Conservation (phyloP, 2,329 filamentous ascomycete species). For the Claviceps africana region DNA sequence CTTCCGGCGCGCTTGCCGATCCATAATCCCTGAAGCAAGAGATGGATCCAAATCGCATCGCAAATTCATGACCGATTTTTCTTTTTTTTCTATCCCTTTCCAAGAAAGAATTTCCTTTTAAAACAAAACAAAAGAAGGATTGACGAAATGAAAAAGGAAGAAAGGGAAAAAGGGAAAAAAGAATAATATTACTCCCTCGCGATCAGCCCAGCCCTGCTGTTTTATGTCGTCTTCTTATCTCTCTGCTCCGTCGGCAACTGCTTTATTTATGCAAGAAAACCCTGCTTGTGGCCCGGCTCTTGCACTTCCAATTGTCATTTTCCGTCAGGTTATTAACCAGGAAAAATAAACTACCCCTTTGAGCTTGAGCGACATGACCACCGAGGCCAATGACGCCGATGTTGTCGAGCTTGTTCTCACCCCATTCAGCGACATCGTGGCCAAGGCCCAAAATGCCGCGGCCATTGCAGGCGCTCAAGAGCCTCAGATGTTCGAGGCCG, state of each 20-base stretch:
- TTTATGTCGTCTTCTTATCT: not conserved
- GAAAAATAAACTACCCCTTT: not conserved
- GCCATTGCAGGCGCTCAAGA: constrained; percentile 31
- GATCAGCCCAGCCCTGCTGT: too few species aligned
- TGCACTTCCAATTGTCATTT: too few species aligned
- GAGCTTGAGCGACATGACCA: not conserved
- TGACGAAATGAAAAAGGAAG: too few species aligned
- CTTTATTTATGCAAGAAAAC: not conserved
- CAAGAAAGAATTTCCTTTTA: too few species aligned
- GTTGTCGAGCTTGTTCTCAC: constrained; percentile 30
- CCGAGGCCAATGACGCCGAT: constrained; percentile 20
- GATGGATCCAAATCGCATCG: not conserved
- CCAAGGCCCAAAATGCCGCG: constrained; percentile 33
- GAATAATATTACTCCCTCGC: too few species aligned
- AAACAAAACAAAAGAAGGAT: too few species aligned
- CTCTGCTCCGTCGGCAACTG: not conserved
- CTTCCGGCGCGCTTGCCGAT: not conserved
- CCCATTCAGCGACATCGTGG: constrained; percentile 38
- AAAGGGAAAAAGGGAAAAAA: too few species aligned
- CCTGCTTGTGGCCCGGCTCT: not conserved
- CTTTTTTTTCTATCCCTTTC: not conserved
- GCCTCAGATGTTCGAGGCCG: constrained; percentile 32
- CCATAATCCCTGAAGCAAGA: not conserved
- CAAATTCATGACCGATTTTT: not conserved
- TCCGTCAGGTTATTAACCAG: too few species aligned